These are phyloP conservation scores for Annulohypoxylon truncatum DNA, from an alignment of 2,329 filamentous ascomycete species.

Conservation along the genomic window DNA sequence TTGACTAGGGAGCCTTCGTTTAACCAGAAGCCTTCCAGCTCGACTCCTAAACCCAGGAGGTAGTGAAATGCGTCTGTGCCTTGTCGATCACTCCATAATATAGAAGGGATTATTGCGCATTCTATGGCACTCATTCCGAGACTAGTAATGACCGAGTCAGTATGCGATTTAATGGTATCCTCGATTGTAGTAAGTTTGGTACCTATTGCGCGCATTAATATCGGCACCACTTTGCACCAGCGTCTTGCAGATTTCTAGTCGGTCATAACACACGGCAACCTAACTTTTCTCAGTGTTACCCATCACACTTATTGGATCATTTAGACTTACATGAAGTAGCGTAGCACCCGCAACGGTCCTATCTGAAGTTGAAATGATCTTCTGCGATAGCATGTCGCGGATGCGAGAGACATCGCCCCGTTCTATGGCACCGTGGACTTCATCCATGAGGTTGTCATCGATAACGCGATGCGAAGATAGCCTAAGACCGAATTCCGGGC, in stretches of 20 bases:
- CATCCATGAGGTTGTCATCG: background rate
- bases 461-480: slow-evolving; percentile 21
- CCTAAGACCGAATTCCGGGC: background rate
- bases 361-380: slow-evolving; percentile 26
- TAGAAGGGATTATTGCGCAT: rapidly evolving
- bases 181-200: background rate
- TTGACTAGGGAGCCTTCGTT: too few species aligned
- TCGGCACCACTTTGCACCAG: slow-evolving; percentile 34
- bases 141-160: slow-evolving; percentile 1
- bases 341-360: rapidly evolving
- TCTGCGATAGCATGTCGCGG: slow-evolving; percentile 22
- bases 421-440: background rate
- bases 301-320: background rate
- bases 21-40: slow-evolving; percentile 7
- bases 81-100: background rate
- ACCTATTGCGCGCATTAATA: slow-evolving; percentile 18
- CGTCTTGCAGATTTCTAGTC: slow-evolving; percentile 25
- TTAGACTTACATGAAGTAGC: slow-evolving; percentile 21
- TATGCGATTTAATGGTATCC: background rate
- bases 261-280: background rate
- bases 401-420: background rate
- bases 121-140: background rate
- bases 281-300: slow-evolving; percentile 9
- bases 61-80: slow-evolving; percentile 18
- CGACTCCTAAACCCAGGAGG: background rate